Evolutionary conservation across 2,329 filamentous ascomycete genomes (phyloP), one percentile per base, ranked within the genome.

Genomic region (Leptographium flavum): DNA sequence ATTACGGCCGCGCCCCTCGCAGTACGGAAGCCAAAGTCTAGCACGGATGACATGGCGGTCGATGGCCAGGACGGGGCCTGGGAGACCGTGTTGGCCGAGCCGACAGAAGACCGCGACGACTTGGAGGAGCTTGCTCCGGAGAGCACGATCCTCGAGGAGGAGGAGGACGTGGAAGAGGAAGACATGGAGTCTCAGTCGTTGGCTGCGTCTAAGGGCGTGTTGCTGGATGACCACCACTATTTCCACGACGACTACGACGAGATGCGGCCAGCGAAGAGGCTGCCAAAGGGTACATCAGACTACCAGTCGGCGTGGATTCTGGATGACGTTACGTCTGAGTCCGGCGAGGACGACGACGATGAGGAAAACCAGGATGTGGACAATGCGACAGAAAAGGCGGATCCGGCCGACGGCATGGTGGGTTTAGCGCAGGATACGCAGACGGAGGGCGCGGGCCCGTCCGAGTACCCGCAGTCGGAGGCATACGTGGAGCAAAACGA

Each of bases 221-320:
- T 98, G 35, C 71, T 98, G 10, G 92, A 98, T 54, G 90, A 96
- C 53, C 90, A 98, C 60, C 90, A 96, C 60, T 98, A 98, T 62
- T 98, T 96, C 58, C 88, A 88, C 0, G 90, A 96, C 37, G 87
- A 92, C 39, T 82, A 92, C 44, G 69, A 78, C 44, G 67, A 72
- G 17, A 67, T 77, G 17, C 63, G 71, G 31, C 64, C 67, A 28
- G 84, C 85, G 7, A 92, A 81, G 63, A 77, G 78, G 50, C 64
- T 98, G 21, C 92, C 92, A 1, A 85, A 81, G 62, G 92, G 92
- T 51, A 98, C 92, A 3, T 96, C 92, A 33, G 78, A 81, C 46
- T 96, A 95, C 62, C 92, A 98, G 64, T 76, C 88, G 21, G 88
- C 90, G 10, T 98, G 92, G 92, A 95, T 84, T 58, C 65, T 98